A percentile compares a stretch with the other conserved stretches of the same genome.
These are phyloP conservation scores for Acorus calamus DNA, from an alignment of 106 monocot species.

Conservation along the genomic window DNA sequence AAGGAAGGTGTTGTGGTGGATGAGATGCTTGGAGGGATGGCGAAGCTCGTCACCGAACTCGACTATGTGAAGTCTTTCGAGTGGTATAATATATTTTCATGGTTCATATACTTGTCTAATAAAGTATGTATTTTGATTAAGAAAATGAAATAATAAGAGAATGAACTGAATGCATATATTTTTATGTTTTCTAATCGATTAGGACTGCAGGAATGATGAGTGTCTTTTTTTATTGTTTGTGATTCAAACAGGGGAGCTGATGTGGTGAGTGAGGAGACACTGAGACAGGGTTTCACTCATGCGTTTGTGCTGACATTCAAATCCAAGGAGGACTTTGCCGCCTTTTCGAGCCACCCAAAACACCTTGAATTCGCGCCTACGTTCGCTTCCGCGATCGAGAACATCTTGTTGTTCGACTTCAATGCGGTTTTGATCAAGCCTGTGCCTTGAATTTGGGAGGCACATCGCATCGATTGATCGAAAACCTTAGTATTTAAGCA, in stretches of 20 bases:
- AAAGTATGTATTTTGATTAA: no score
- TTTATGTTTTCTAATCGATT: no score
- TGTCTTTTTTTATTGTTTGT: no score
- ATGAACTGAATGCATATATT: no score
- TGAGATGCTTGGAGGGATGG: slow-evolving; percentile 36
- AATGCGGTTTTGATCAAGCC: slow-evolving; percentile 23
- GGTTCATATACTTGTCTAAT: no score
- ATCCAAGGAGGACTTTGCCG: slow-evolving; percentile 31
- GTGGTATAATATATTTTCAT: slow-evolving; percentile 17
- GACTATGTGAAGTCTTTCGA: slow-evolving; percentile 50
- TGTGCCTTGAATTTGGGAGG: neutral
- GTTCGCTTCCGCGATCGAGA: slow-evolving; percentile 43
- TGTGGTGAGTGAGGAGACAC: slow-evolving; percentile 28
- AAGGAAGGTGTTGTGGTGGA: slow-evolving; percentile 46
- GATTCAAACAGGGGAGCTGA: slow-evolving; percentile 33
- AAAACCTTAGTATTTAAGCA: no score
- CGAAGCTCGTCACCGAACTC: slow-evolving; percentile 29
- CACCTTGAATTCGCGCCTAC: slow-evolving; percentile 26
- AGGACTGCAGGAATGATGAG: no score
- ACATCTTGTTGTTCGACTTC: slow-evolving; percentile 33
- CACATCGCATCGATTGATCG: no score
- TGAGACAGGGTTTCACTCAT: slow-evolving; percentile 53
- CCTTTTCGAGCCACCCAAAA: slow-evolving; percentile 28
- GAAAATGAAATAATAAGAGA: no score
- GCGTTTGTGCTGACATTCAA: slow-evolving; percentile 36